Evolutionary conservation across 345 rosid genomes (phyloP).

Genomic region (Acer campestre): DNA sequence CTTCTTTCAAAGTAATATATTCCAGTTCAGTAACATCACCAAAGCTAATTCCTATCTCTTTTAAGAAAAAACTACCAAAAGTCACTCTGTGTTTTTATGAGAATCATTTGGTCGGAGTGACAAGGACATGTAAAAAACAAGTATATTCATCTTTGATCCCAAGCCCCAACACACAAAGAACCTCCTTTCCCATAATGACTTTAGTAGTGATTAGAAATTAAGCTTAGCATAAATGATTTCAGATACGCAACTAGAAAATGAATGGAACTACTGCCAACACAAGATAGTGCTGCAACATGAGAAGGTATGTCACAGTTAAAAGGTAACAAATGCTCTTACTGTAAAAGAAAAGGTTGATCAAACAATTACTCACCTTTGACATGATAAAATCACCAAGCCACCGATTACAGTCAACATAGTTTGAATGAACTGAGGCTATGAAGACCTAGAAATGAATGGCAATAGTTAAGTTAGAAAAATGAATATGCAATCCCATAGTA

Average conservation of each 20-base stretch:
- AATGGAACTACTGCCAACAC: background rate
- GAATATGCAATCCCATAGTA: background rate
- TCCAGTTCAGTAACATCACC: background rate
- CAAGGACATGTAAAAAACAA: background rate
- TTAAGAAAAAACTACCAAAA: background rate
- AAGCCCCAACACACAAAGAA: background rate
- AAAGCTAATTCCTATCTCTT: background rate
- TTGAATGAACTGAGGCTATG: conserved; percentile 93
- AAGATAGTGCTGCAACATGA: background rate
- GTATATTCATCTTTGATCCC: background rate
- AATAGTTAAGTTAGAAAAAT: conserved; percentile 14
- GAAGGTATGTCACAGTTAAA: background rate
- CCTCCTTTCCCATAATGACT: background rate
- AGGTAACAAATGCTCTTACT: background rate
- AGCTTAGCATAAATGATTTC: background rate
- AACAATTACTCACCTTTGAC: conserved; percentile 64
- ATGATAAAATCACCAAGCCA: conserved; percentile 96
- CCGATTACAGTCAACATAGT: conserved; percentile 90
- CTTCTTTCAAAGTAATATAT: background rate
- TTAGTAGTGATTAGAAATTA: background rate
- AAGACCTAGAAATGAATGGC: conserved; percentile 59
- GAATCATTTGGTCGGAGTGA: background rate
- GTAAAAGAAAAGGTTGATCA: background rate
- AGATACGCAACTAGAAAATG: background rate
- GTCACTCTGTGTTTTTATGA: background rate